phyloP scores from a whole-genome alignment of 129 eudicot genomes.

The Pittosporum tobira region DNA sequence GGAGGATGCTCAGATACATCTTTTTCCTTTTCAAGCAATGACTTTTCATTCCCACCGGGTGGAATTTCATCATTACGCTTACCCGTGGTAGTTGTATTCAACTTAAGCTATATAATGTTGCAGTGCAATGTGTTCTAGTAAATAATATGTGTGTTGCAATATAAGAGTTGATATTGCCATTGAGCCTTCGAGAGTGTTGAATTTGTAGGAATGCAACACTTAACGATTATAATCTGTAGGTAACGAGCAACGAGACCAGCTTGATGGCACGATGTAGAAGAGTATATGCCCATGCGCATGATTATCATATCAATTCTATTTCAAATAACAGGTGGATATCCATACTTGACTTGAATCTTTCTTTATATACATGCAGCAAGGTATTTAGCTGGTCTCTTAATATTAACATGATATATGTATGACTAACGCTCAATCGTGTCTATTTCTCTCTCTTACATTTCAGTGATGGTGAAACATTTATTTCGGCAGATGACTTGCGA shows the following conservation, averaged over 20 bases:
- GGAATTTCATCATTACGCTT: constrained; percentile 72
- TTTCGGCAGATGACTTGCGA: constrained; percentile 96
- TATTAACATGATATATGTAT: neutral
- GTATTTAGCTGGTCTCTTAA: neutral
- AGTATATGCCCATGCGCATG: constrained; percentile 99
- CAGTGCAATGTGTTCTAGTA: neutral
- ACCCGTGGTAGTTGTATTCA: constrained; percentile 86
- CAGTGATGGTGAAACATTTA: constrained; percentile 97
- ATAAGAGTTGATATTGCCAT: too few species aligned
- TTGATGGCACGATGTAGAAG: constrained; percentile 90
- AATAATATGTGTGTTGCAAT: neutral
- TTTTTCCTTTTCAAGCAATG: constrained; percentile 40
- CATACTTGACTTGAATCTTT: neutral
- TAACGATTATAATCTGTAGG: constrained; percentile 33
- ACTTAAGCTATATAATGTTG: constrained; percentile 21
- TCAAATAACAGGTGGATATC: constrained; percentile 78
- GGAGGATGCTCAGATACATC: constrained; percentile 62
- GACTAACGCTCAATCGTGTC: neutral
- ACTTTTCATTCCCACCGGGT: constrained; percentile 62
- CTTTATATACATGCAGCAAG: neutral
- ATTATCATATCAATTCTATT: constrained; percentile 92
- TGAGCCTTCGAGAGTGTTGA: too few species aligned
- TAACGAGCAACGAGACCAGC: constrained; percentile 83
- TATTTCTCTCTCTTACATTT: constrained; percentile 12
- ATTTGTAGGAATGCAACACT: constrained; percentile 3